Percentiles rank a stretch among this genome's conserved stretches.
Conservation (phyloP, 345 rosid genomes). For the Hypericum androsaemum region DNA sequence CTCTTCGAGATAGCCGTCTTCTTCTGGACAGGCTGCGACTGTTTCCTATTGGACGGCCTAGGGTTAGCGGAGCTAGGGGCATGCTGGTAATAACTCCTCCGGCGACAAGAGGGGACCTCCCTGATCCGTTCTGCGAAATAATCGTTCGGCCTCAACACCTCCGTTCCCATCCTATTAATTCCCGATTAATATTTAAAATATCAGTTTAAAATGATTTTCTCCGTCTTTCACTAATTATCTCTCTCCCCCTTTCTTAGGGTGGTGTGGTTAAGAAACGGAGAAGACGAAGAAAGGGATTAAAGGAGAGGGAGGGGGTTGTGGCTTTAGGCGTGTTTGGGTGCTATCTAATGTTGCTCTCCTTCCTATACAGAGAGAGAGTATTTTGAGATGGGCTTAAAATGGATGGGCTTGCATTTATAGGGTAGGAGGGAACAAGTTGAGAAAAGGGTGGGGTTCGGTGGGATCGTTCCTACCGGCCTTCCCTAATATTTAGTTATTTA, state of each 20-base stretch:
- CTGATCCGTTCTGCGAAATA: constrained; percentile 39
- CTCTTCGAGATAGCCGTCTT: constrained; percentile 25
- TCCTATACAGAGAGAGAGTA: background rate
- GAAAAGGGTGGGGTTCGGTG: constrained; percentile 5
- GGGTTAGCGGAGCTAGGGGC: constrained; percentile 7
- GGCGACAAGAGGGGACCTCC: constrained; percentile 35
- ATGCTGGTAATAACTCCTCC: constrained; percentile 25
- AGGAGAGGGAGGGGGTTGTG: background rate
- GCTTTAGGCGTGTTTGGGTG: background rate
- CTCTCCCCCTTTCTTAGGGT: background rate
- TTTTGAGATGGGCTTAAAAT: no score
- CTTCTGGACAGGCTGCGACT: constrained; percentile 16
- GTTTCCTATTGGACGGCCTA: constrained; percentile 21
- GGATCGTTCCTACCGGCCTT: constrained; percentile 6
- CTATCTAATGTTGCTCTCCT: no score
- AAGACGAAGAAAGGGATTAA: background rate
- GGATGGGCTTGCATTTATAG: no score
- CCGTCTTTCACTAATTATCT: background rate
- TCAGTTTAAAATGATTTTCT: no score
- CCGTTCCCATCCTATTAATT: constrained; percentile 52
- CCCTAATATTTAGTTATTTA: background rate
- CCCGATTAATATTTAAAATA: no score
- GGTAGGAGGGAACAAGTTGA: background rate
- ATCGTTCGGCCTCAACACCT: constrained; percentile 65
- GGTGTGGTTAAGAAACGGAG: no score